These are phyloP conservation scores for Teratosphaeria viscida DNA, from an alignment of 2,329 filamentous ascomycete species.

Conservation along the genomic window DNA sequence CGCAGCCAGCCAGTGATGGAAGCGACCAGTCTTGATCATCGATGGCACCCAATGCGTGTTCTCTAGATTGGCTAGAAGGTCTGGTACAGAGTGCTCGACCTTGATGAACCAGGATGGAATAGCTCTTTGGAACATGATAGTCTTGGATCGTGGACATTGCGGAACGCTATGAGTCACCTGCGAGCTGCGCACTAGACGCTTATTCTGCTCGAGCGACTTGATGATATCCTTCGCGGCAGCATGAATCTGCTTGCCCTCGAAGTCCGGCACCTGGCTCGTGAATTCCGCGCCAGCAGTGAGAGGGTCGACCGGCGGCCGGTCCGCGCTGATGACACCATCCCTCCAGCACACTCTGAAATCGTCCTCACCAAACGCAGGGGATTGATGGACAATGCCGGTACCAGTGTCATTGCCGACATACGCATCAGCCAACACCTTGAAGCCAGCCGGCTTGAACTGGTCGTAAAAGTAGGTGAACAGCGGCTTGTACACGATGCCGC, in stretches of 20 bases:
- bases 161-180: slow-evolving; percentile 87
- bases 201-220: slow-evolving; percentile 69
- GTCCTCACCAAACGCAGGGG: slow-evolving; percentile 89
- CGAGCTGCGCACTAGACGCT: slow-evolving; percentile 71
- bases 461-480: slow-evolving; percentile 85
- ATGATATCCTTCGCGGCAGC: slow-evolving; percentile 87
- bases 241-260: slow-evolving; percentile 81
- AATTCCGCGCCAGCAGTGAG: slow-evolving; percentile 79
- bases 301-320: slow-evolving; percentile 74
- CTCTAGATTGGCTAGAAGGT: slow-evolving; percentile 86
- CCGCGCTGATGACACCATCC: slow-evolving; percentile 65
- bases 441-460: slow-evolving; percentile 74
- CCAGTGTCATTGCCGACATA: slow-evolving; percentile 87
- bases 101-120: slow-evolving; percentile 94
- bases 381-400: slow-evolving; percentile 88
- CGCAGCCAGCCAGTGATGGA: slow-evolving; percentile 82
- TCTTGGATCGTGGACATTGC: slow-evolving; percentile 92
- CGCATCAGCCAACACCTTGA: slow-evolving; percentile 68
- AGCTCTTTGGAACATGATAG: slow-evolving; percentile 81
- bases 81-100: slow-evolving; percentile 69
- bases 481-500: slow-evolving; percentile 81
- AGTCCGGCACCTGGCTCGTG: slow-evolving; percentile 66
- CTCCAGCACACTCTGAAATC: slow-evolving; percentile 80
- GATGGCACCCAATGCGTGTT: slow-evolving; percentile 84
- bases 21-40: slow-evolving; percentile 83